phyloP scores from a whole-genome alignment of 306 rosid genomes.

The Cucumis cinereus region DNA sequence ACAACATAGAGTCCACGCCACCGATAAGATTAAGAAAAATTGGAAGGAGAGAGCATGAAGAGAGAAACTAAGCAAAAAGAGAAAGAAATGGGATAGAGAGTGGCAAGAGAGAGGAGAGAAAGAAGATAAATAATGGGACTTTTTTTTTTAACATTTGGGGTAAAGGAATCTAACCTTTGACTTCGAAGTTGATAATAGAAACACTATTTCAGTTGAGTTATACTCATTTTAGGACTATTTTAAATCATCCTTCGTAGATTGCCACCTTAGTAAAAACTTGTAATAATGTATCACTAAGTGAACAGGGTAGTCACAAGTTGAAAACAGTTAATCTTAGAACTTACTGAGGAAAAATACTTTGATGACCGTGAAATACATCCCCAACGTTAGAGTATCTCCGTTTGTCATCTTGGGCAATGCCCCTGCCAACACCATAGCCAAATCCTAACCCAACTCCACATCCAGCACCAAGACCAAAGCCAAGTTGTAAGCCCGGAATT shows the following conservation, averaged over 20 bases:
- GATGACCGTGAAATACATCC: slow-evolving; percentile 23
- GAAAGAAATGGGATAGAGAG: neutral
- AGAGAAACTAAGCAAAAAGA: neutral
- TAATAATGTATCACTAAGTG: neutral
- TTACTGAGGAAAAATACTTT: slow-evolving; percentile 46
- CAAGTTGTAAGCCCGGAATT: slow-evolving; percentile 77
- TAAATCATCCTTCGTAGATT: neutral
- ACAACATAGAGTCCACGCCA: neutral
- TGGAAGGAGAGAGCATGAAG: neutral
- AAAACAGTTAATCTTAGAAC: slow-evolving; percentile 6
- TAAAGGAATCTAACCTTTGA: too few species aligned
- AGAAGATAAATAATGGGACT: neutral
- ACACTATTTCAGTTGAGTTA: too few species aligned
- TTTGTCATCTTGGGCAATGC: slow-evolving; percentile 59
- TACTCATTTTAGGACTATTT: neutral
- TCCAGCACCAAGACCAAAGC: slow-evolving; percentile 77
- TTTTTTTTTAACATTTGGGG: too few species aligned
- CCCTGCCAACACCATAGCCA: slow-evolving; percentile 88
- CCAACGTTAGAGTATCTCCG: slow-evolving; percentile 63
- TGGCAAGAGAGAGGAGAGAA: neutral
- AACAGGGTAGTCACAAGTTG: neutral
- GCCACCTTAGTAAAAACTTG: neutral
- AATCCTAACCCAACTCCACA: slow-evolving; percentile 86
- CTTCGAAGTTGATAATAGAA: too few species aligned
- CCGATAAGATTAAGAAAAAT: neutral